These are phyloP conservation scores for Trichopus zeylanicus DNA, from an alignment of 116 monocot species.

Conservation along the genomic window DNA sequence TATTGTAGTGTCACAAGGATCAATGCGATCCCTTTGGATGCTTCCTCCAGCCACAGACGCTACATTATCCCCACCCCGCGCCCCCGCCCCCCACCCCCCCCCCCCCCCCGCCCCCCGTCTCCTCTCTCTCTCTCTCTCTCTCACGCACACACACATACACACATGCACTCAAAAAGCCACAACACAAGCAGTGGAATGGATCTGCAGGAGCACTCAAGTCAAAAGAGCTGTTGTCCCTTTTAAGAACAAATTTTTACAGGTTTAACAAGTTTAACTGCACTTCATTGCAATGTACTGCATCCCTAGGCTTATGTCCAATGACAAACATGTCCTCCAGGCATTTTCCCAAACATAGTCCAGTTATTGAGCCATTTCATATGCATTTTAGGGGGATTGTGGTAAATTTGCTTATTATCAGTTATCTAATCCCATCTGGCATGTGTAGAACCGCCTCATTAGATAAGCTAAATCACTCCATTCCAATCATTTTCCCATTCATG, in stretches of 20 bases:
- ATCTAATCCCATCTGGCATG: neutral
- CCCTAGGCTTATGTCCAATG: neutral
- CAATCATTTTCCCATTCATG: constrained; percentile 2
- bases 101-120: neutral
- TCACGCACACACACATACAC: neutral
- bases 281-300: neutral
- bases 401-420: neutral
- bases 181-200: neutral
- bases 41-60: constrained; percentile 14
- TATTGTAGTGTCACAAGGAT: neutral
- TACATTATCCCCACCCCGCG: too few relatives aligned
- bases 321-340: neutral
- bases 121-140: neutral
- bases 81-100: neutral
- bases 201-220: neutral
- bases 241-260: neutral
- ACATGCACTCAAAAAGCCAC: too few relatives aligned
- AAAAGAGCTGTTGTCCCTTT: neutral
- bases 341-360: too few relatives aligned
- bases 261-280: too few relatives aligned
- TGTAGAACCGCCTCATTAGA: neutral
- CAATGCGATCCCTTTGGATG: constrained; percentile 19
- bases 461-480: neutral
- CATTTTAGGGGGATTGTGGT: neutral
- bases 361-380: neutral